phyloP scores from a whole-genome alignment of 768 basidiomycete species.

The Mycena albidolilacea region DNA sequence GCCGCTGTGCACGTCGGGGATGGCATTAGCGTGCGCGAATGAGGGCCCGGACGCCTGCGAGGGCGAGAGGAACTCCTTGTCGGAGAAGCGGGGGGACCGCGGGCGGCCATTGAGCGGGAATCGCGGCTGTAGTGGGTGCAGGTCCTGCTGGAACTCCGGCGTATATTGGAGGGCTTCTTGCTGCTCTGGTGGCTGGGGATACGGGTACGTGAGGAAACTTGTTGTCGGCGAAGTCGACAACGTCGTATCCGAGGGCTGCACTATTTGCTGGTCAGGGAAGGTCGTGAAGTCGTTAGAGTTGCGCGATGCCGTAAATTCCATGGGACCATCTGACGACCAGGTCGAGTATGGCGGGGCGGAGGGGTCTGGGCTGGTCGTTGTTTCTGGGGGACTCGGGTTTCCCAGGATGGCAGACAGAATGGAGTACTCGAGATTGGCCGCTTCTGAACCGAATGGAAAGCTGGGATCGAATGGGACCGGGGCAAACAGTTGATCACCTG shows the following conservation, averaged over 20 bases:
- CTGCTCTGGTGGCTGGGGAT: conserved; percentile 49
- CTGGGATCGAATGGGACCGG: conserved; percentile 70
- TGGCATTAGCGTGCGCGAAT: conserved; percentile 1
- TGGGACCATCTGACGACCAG: conserved; percentile 58
- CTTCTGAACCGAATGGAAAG: conserved; percentile 87
- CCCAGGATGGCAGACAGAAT: conserved; percentile 94
- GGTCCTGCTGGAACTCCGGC: conserved; percentile 44
- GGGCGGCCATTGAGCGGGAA: conserved; percentile 64
- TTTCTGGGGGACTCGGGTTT: conserved; percentile 73
- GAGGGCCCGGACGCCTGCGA: conserved; percentile 43
- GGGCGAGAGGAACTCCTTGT: conserved; percentile 39
- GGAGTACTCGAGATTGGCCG: conserved; percentile 94
- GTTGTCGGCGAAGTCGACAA: conserved; percentile 54
- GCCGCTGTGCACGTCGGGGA: conserved; percentile 7
- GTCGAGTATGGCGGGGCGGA: conserved; percentile 57
- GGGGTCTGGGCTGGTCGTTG: conserved; percentile 56
- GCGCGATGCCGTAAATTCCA: conserved; percentile 37
- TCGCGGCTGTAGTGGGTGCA: conserved; percentile 67
- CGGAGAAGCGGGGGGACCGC: conserved; percentile 55
- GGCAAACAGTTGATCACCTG: conserved; percentile 73
- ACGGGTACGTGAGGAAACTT: conserved; percentile 65
- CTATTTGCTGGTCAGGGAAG: conserved; percentile 50
- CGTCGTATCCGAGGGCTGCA: conserved; percentile 53
- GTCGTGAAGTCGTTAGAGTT: conserved; percentile 27
- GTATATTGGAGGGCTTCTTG: conserved; percentile 47